Conservation (phyloP, 345 rosid genomes). For the Moricandia moricandioides region DNA sequence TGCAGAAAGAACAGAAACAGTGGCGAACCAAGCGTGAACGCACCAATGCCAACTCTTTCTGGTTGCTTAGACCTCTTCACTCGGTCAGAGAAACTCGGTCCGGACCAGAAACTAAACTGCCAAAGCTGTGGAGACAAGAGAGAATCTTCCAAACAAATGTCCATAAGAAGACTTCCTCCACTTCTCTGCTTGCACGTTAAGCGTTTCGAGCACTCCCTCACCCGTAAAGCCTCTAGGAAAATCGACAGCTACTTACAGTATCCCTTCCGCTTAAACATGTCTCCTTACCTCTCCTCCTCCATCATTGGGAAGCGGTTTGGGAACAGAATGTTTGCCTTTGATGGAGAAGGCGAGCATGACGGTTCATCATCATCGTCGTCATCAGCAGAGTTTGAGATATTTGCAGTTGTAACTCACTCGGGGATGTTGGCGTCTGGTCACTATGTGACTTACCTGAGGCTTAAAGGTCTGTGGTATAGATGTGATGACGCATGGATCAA, state of each 20-base stretch:
- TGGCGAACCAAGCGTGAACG: constrained; percentile 35
- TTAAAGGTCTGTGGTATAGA: constrained; percentile 77
- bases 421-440: constrained; percentile 90
- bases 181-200: constrained; percentile 84
- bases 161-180: constrained; percentile 78
- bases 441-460: constrained; percentile 71
- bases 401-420: constrained; percentile 79
- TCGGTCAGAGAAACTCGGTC: constrained; percentile 72
- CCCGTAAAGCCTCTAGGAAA: constrained; percentile 64
- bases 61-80: constrained; percentile 89
- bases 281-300: constrained; percentile 74
- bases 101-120: constrained; percentile 88
- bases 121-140: constrained; percentile 74
- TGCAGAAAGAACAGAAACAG: constrained; percentile 20
- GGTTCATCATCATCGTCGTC: constrained; percentile 29
- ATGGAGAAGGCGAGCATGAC: constrained; percentile 54
- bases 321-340: constrained; percentile 60
- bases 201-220: constrained; percentile 77
- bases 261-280: constrained; percentile 78
- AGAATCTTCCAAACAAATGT: constrained; percentile 84
- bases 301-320: constrained; percentile 69
- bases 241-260: constrained; percentile 78
- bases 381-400: constrained; percentile 69
- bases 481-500: constrained; percentile 93
- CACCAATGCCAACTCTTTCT: constrained; percentile 52